Evolutionary conservation across 805 yeast species (phyloP), one percentile per base, ranked within the genome.

Genomic region (Cyberlindnera maclurae): DNA sequence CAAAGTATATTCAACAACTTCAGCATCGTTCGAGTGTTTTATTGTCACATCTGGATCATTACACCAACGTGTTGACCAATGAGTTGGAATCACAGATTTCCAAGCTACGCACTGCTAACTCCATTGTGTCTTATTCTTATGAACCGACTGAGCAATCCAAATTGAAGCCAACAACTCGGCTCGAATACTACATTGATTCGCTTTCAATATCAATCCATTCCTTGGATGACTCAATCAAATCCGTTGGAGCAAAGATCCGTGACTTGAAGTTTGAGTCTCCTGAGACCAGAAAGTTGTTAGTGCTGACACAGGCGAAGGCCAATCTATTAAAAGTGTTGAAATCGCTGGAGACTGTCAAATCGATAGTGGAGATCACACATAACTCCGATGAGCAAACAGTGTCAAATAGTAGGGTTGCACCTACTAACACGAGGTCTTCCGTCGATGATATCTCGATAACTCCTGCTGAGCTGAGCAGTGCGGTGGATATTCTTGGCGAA

Each of bases 121-220:
- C 71, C n/a, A 61, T 70, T 17, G 65, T 73, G 10, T 68, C 75
- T 1, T 65, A 65, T 34, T 59, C 70, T 0, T 57, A 58, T 28
- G 50, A 43, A 12, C 38, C 39, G 3, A 43, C 44, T 10, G 41
- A 53, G 12, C 49, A 54, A 30, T 58, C 59, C n/a, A 48, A 50
- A 12, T 41, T 61, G 16, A 51, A 55, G 22, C 71, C 73, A 8
- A 67, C 76, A 1, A 72, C 82, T 9, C 66, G 85, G 42, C 59
- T 82, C 34, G 82, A 80, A 46, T 81, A 81, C 55, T 81, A 80
- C 52, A 60, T 78, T 31, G 82, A 78, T 32, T 72, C 79, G 1
- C 58, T 82, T 34, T 68, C 73, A 12, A 72, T 76, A 37, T 71
- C 86, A 0, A 72, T 80, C 17, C 65, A 71, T 31, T 66, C 83